Base-by-base conservation (phyloP, 2,329 filamentous ascomycete genomes). In the Teratosphaeria gauchensis region DNA sequence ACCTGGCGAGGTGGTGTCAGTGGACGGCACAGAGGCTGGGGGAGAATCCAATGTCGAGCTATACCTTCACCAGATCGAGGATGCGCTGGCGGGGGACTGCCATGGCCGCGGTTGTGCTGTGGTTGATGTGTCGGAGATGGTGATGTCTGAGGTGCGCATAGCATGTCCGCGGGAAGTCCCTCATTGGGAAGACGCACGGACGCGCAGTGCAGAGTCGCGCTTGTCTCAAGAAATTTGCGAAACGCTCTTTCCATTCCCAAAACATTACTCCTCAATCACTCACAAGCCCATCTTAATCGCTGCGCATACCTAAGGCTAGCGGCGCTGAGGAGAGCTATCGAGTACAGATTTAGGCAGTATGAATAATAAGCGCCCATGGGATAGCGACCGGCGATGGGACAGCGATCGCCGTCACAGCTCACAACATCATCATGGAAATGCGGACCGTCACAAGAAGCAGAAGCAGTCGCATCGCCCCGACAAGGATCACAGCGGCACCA, bases 61-160 rank as follows among this genome's bases (percentile, higher is more conserved):
- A 53, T 75, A 90, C 91, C 86, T 90, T 91, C 79, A 92, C 83
- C 63, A 96, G 82, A 71, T 90, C 88, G 54, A 84, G 62, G 35
- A 84, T 72, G 54, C 82, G 78, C 55, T 72, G 73, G 60, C 79
- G 77, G 60, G 80, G 73, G 66, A 82, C 78, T 33, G 80, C 72
- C 80, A 82, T 82, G 52, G 52, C 32, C n/a, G 21, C 24, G 2
- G 24, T 30, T 56, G 64, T 71, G 63, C 53, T 53, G 53, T 46
- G 28, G 12, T 46, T 19, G 54, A n/a, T 14, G 3, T 6, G 19
- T 46, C 21, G 24, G 21, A 6, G 33, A 28, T n/a, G n/a, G 33
- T 54, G 33, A 21, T 53, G 30, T 14, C 30, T 38, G 51, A 38
- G 30, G 30, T 28, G 33, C 16, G 16, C 33, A 28, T 35, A 21